A percentile compares a stretch with the other conserved stretches of the same genome.
These are phyloP conservation scores for Fusarium sp. DNA, from an alignment of 2,329 filamentous ascomycete species.

Conservation along the genomic window DNA sequence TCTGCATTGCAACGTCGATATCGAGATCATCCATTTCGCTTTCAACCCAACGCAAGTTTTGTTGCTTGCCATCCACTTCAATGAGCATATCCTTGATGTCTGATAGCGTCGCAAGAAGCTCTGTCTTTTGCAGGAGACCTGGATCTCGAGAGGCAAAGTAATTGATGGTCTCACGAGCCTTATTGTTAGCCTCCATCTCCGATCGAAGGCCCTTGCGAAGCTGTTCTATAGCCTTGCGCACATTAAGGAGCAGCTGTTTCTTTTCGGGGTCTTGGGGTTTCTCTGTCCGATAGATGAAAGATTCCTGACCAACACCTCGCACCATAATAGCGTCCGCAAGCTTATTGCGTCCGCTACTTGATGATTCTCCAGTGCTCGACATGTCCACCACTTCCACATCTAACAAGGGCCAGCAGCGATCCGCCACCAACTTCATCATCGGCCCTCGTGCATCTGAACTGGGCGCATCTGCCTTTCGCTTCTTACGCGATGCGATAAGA, in stretches of 20 bases:
- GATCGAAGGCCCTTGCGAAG: slow-evolving; percentile 85
- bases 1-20: slow-evolving; percentile 92
- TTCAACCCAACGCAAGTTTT: slow-evolving; percentile 96
- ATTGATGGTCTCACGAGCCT: slow-evolving; percentile 85
- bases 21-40: slow-evolving; percentile 95
- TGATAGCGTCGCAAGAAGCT: slow-evolving; percentile 81
- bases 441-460: slow-evolving; percentile 63
- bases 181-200: slow-evolving; percentile 88
- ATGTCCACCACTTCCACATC: slow-evolving; percentile 95
- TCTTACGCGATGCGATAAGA: slow-evolving; percentile 90
- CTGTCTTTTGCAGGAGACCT: slow-evolving; percentile 80
- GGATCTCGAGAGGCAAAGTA: slow-evolving; percentile 86
- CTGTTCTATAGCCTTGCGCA: slow-evolving; percentile 92
- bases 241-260: slow-evolving; percentile 82
- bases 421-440: slow-evolving; percentile 84
- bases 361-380: slow-evolving; percentile 72
- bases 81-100: slow-evolving; percentile 89
- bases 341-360: slow-evolving; percentile 64
- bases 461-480: slow-evolving; percentile 81
- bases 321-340: slow-evolving; percentile 91
- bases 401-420: slow-evolving; percentile 92
- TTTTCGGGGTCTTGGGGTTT: slow-evolving; percentile 85
- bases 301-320: slow-evolving; percentile 84
- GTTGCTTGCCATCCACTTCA: slow-evolving; percentile 95
- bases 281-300: slow-evolving; percentile 93